A percentile compares a stretch with the other conserved stretches of the same genome.
Evolutionary conservation across 1,284 basidiomycete species (phyloP).

Genomic region (Melampsora abietis-canadensis): DNA sequence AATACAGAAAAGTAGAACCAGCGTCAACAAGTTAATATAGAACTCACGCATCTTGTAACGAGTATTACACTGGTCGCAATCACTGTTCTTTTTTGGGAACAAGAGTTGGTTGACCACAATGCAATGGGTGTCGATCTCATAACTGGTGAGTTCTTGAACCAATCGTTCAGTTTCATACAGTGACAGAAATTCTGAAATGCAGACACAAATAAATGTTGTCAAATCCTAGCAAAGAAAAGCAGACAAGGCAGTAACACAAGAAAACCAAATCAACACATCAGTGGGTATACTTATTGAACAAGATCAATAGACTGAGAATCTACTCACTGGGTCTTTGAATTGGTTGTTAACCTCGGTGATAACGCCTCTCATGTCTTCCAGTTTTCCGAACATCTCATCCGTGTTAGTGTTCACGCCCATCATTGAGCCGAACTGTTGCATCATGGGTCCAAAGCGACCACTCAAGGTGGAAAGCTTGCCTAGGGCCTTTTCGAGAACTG

Average conservation of each 20-base stretch:
- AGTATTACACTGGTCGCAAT: constrained; percentile 91
- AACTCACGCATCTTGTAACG: constrained; percentile 77
- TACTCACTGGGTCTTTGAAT: constrained; percentile 90
- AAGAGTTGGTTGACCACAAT: constrained; percentile 97
- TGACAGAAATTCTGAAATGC: constrained; percentile 96
- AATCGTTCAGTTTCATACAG: constrained; percentile 97
- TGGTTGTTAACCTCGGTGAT: constrained; percentile 99
- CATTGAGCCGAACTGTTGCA: constrained; percentile 90
- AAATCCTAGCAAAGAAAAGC: background rate
- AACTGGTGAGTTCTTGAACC: constrained; percentile 89
- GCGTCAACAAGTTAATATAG: background rate
- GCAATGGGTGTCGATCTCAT: constrained; percentile 98
- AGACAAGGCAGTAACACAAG: background rate
- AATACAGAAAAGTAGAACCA: background rate
- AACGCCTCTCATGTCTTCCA: constrained; percentile 92
- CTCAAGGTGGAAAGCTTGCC: constrained; percentile 89
- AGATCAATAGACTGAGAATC: background rate
- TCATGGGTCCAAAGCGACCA: constrained; percentile 93
- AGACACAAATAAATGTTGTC: constrained; percentile 80
- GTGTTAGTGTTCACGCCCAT: constrained; percentile 83
- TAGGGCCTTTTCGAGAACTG: constrained; percentile 92
- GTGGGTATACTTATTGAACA: background rate
- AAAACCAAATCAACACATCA: background rate
- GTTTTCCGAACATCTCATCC: constrained; percentile 97
- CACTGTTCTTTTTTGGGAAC: constrained; percentile 84